Conservation (phyloP, 176 grass and related monocot genomes). For the Aegilops tauschii region DNA sequence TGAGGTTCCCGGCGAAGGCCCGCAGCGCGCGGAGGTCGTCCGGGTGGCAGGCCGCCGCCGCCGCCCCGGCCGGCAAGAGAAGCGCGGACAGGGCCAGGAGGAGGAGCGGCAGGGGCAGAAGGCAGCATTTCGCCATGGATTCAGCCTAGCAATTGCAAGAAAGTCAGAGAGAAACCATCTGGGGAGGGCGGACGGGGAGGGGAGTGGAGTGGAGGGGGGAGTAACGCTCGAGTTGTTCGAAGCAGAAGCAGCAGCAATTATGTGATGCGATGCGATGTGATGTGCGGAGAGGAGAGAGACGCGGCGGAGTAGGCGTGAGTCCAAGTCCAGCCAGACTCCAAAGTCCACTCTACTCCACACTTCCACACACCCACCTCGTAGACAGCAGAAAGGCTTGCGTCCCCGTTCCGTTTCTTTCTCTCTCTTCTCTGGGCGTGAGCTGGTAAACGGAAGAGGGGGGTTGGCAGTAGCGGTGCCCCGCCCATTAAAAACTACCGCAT, state of each 20-base stretch:
- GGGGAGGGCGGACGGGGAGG: background rate
- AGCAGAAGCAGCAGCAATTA: slow-evolving; percentile 4
- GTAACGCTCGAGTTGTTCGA: background rate
- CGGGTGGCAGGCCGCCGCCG: slow-evolving; percentile 50
- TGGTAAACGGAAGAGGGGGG: background rate
- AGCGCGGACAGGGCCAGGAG: background rate
- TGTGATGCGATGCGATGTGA: background rate
- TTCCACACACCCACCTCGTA: background rate
- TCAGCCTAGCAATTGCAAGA: background rate
- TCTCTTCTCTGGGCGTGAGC: background rate
- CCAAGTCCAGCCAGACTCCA: background rate
- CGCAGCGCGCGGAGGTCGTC: slow-evolving; percentile 57
- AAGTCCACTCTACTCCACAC: slow-evolving; percentile 7
- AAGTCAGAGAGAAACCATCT: background rate
- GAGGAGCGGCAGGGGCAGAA: background rate
- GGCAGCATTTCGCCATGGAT: slow-evolving; percentile 32
- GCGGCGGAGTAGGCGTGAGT: slow-evolving; percentile 14
- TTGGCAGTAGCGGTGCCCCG: background rate
- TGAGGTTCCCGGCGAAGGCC: slow-evolving; percentile 63
- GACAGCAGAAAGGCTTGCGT: background rate
- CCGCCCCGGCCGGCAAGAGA: background rate
- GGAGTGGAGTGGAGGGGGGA: background rate
- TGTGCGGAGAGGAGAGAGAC: background rate
- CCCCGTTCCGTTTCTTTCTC: background rate
- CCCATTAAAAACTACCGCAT: background rate